Conservation (phyloP, 805 yeast genomes). For the Sugiyamaella qingdaonensis region DNA sequence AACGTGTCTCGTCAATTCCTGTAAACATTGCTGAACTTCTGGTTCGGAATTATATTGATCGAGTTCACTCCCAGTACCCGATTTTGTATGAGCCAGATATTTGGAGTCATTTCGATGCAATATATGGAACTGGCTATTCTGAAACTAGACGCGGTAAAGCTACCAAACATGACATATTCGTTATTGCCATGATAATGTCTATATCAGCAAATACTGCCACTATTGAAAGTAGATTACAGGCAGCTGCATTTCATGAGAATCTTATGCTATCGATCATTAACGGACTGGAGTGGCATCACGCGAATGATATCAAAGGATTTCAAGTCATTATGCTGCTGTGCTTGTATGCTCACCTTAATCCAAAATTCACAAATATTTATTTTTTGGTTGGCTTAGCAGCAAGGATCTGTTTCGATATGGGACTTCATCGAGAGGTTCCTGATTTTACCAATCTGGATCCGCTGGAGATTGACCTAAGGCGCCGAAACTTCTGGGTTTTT, state of each 20-base stretch:
- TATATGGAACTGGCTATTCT: neutral
- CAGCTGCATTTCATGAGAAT: neutral
- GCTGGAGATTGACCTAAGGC: constrained; percentile 1
- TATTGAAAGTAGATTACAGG: neutral
- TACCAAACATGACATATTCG: neutral
- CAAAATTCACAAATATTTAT: neutral
- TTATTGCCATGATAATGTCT: neutral
- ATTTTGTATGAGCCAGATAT: neutral
- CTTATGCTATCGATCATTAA: neutral
- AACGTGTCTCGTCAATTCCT: neutral
- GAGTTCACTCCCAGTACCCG: neutral
- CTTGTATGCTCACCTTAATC: neutral
- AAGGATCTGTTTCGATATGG: constrained; percentile 14
- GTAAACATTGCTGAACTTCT: neutral
- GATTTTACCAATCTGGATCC: neutral
- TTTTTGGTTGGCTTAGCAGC: constrained; percentile 10
- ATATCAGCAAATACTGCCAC: neutral
- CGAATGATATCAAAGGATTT: neutral
- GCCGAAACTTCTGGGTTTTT: constrained; percentile 9
- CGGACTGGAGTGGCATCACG: neutral
- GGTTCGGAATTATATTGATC: neutral
- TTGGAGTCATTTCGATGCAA: neutral
- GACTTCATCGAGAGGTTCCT: constrained; percentile 12
- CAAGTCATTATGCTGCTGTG: neutral
- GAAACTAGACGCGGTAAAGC: neutral